Base-by-base conservation (phyloP, 1,284 basidiomycete genomes). In the Ceratobasidium sp. region DNA sequence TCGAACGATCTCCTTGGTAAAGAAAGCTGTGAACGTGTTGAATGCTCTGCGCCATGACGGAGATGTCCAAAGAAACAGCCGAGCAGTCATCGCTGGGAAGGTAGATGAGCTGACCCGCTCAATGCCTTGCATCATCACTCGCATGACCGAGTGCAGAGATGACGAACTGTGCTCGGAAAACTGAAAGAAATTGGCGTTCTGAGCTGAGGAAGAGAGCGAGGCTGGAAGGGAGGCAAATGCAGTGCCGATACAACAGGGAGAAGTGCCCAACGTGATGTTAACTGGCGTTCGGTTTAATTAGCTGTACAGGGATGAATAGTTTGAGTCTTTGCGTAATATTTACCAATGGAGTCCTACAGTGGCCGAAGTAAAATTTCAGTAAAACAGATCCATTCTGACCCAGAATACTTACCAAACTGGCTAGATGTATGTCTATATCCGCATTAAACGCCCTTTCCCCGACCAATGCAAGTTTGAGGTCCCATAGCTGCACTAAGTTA, bases 21-120 rank as follows among this genome's bases (percentile, higher is more conserved):
- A 54, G 42, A 75, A 75, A 9, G 59, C 23, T 15, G 46, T 75
- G 13, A 75, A 28, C 20, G 50, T 13, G 10, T n/a, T 38, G 59
- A 62, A 73, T 15, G 57, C 10, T 13, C 64, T 73, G 23, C 70
- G 57, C 70, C 70, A 73, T 1, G 57, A 48, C 15, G 70, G 70
- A 48, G 71, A 74, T 13, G 71, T 64, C 57, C 59, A 74, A 20
- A 46, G 44, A 28, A 42, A 56, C 10, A 75, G 28, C 26, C 61
- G 48, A 15, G 62, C 48, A n/a, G 46, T 65, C 10, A 75, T 9
- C n/a, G 33, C 48, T 33, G 73, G 73, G 23, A 75, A 75, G 17
- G 61, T 12, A 52, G 59, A 5, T 23, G n/a, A 26, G 1, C 33
- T 28, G 9, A 54, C 38, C 2, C 40, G 46, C n/a, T 65, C 62